Evolutionary conservation across 768 basidiomycete species (phyloP), one percentile per base, ranked within the genome.

Genomic region (Hericium rajendrae): DNA sequence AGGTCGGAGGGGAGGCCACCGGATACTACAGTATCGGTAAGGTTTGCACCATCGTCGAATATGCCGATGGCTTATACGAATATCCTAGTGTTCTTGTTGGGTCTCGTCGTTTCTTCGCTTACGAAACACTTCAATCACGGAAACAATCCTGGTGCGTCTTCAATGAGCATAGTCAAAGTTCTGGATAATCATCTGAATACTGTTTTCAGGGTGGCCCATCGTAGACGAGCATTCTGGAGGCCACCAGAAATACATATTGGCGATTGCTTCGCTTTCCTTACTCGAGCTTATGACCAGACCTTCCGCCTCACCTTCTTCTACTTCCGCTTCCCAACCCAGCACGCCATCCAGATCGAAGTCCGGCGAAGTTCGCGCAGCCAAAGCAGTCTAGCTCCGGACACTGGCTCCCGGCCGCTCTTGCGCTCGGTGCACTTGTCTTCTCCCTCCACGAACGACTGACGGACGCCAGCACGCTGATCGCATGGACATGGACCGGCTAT

Each of bases 401-500:
- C 52, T 79, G 76, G 76, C 48, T 78, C 11, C 58, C 65, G 12
- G 62, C 71, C 2, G 79, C 85, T 0, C 60, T 88, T 12, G 78
- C 86, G 0, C 72, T 90, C 9, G 88, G 87, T 2, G 78, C 81
- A 37, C 71, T 88, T 28, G 67, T 93, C 10, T 92, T 88, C 71
- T 78, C 80, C 12, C 65, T 91, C 0, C 87, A 92, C 63, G 83
- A 81, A 49, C 75, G 91, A 46, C 72, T 91, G 53, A 78, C 84
- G 2, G 91, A 94, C 57, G 73, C 86, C 1, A 85, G 84, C 61
- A 89, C 90, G 0, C 77, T 92, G 48, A 77, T 93, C 57, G 82
- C 88, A 18, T 92, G 89, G 87, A 85, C 88, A 2, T 94, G 91
- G 91, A 87, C 89, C 0, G 91, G 91, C n/a, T 94, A 85, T 61